Evolutionary conservation across 2,329 filamentous ascomycete genomes (phyloP), one percentile per base, ranked within the genome.

Genomic region (Chaetomium strumarium): DNA sequence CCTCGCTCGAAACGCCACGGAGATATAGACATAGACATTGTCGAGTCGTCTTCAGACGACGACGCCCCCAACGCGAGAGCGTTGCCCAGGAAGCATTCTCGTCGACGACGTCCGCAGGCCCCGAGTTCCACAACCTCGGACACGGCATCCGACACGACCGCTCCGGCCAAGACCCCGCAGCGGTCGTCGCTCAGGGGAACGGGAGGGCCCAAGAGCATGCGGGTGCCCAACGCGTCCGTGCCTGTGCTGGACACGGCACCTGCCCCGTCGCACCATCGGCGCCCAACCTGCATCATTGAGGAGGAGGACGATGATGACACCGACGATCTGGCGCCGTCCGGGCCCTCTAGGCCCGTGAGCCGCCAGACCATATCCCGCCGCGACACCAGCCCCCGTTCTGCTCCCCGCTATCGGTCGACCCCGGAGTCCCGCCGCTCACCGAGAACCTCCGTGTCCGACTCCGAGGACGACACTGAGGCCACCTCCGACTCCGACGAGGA

Each of bases 381-480:
- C 38, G 57, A 57, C 13, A 17, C 29, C 17, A 68, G 67, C 53
- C 68, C 69, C 38, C 66, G 62, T 29, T 71, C 70, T 29, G 65
- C 66, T 29, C 67, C 64, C 51, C 61, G 62, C 47, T 66, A 69
- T 55, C 68, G 67, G 36, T 73, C 72, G 4, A 70, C 68, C 20
- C 68, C 62, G 31, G 62, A 60, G 30, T 63, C 62, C 19, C 53
- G 56, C 41, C 60, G 60, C 31, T 63, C 61, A 13, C 58, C 57
- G 37, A 57, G 58, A 33, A 63, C 60, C 36, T 71, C 70, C 3
- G 62, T 67, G 8, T 67, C 63, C 46, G 72, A 69, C 24, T 70
- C 70, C 6, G 72, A 71, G 17, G 64, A 64, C 37, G 70, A 70
- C 13, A 70, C 69, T n/a, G 68, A 67, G n/a, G 62, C 63, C 5